Base-by-base conservation (phyloP, 2,329 filamentous ascomycete species). In the Dactylella cylindrospora region DNA sequence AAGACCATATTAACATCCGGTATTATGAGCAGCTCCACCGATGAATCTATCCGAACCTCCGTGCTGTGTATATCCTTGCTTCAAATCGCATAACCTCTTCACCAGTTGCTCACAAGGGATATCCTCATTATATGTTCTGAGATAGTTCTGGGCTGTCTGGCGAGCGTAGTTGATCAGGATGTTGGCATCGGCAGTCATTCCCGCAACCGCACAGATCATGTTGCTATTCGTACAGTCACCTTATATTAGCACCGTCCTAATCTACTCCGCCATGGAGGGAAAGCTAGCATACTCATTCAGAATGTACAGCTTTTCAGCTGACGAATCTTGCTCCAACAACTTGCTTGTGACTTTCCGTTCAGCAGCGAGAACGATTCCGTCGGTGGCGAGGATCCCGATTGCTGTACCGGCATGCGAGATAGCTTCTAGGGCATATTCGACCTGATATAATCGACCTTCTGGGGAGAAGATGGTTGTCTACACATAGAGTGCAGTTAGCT, bases 161-260 rank as follows among this genome's bases (percentile, higher is more conserved):
- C 93, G 90, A 73, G 93, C 94, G 76, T 94, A 96, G 80, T 98
- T 98, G 84, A 98, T 98, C 74, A 98, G 89, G 75, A 98, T 98
- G 79, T 98, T 98, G 75, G 93, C 93, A 73, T 98, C 93, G 72
- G 93, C 93, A 38, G 90, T 98, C 91, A 98, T 97, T 73, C 93
- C 93, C 70, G 93, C 93, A 62, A 98, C 93, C 65, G 93, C 93
- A 76, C 90, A 96, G 76, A 98, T 97, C 94, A 98, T 98, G 80
- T 98, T 98, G 78, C 91, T 97, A 68, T 15, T 13, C 45, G 36
- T 10, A 3, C 7, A 5, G 23, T 13, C 25, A 59, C 17, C 65
- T 32, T 12, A 35, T 22, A 45, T 25, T 25, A 26, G 33, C 43
- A 31, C 28, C 13, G 28, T 31, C 8, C 3, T 28, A 29, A 50